phyloP scores from a whole-genome alignment of 73 alveolate genomes.

The Symbiodinium pilosum region DNA sequence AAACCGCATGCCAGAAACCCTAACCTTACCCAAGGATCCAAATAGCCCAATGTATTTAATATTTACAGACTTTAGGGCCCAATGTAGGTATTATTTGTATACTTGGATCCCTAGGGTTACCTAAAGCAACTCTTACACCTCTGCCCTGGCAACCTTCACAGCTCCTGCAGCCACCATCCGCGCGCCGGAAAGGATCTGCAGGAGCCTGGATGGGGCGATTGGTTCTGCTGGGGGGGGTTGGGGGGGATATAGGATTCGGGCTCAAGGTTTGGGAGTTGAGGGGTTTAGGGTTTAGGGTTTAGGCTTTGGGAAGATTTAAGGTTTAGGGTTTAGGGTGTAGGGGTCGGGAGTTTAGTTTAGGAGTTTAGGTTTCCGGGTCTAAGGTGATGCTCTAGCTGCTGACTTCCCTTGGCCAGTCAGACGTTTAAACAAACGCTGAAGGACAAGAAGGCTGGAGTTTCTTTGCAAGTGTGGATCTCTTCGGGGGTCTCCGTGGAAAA shows the following conservation, averaged over 20 bases:
- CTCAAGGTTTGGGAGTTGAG: not conserved
- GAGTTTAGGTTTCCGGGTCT: too few species aligned
- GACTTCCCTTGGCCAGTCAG: too few species aligned
- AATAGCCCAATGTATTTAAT: not conserved
- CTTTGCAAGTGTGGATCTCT: too few species aligned
- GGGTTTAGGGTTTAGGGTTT: not conserved
- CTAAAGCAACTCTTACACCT: not conserved
- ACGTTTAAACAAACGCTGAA: too few species aligned
- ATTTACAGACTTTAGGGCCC: not conserved
- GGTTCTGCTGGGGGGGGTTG: not conserved
- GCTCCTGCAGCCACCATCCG: not conserved
- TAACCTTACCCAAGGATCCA: too few species aligned
- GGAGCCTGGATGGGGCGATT: not conserved
- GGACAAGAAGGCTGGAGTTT: too few species aligned
- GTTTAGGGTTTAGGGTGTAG: slow-evolving; percentile 1
- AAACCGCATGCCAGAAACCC: not conserved
- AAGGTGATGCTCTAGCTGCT: too few species aligned
- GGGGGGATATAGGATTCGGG: not conserved
- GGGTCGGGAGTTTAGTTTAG: not conserved
- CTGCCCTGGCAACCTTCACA: not conserved
- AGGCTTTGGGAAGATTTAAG: not conserved
- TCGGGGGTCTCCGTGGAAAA: too few species aligned
- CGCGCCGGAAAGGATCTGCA: not conserved
- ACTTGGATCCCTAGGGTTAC: too few species aligned
- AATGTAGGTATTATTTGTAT: too few species aligned